These are phyloP conservation scores for Pisolithus sp. DNA, from an alignment of 768 basidiomycete genomes.

Conservation along the genomic window DNA sequence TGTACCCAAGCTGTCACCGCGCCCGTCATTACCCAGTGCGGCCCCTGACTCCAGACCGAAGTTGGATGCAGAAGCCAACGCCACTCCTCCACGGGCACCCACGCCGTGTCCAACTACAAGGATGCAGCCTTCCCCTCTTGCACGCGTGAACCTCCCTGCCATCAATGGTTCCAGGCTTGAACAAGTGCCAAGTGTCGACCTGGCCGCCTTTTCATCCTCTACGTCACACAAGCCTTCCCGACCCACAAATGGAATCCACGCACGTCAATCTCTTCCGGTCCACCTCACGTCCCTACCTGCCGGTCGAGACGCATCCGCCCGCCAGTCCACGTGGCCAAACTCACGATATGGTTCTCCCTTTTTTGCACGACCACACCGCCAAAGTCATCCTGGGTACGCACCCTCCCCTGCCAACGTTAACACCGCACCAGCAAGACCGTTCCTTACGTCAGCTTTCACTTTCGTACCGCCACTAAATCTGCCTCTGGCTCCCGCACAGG, in stretches of 20 bases:
- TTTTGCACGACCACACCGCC: background rate
- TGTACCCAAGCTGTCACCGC: no score
- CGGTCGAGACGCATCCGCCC: background rate
- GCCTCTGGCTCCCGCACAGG: background rate
- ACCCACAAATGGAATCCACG: background rate
- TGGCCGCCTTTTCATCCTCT: slow-evolving; percentile 11
- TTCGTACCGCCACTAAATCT: background rate
- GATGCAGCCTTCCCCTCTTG: slow-evolving; percentile 7
- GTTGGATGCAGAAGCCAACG: background rate
- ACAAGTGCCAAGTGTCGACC: slow-evolving; percentile 18
- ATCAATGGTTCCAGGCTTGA: background rate
- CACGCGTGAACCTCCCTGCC: slow-evolving; percentile 12
- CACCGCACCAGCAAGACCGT: background rate
- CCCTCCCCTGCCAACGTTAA: background rate
- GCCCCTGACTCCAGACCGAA: no score
- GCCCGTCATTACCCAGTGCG: no score
- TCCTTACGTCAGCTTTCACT: background rate
- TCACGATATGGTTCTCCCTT: background rate
- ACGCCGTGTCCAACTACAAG: background rate
- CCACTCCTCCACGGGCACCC: slow-evolving; percentile 11
- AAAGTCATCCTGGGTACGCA: background rate
- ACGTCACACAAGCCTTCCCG: slow-evolving; percentile 7
- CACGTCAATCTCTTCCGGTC: slow-evolving; percentile 18
- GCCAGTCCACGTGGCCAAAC: slow-evolving; percentile 1
- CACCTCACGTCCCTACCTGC: slow-evolving; percentile 3